Evolutionary conservation across 1,139 yeast species (phyloP).

Genomic region (Zygosaccharomyces sapae): DNA sequence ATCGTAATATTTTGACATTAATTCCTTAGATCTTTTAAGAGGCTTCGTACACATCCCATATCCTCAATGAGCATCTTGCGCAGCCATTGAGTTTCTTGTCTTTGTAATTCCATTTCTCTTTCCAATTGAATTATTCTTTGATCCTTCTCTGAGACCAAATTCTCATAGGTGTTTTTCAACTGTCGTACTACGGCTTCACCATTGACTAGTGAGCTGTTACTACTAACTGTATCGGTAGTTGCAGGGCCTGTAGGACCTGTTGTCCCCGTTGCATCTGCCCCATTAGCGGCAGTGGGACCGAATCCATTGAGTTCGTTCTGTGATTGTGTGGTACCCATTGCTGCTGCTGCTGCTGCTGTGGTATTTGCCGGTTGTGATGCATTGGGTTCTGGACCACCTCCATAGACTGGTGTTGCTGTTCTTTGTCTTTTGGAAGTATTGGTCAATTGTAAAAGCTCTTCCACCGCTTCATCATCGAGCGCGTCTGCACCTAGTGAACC

Average conservation of each 20-base stretch:
- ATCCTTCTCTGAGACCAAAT: slow-evolving; percentile 32
- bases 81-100: slow-evolving; percentile 35
- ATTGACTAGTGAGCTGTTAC: slow-evolving; percentile 8
- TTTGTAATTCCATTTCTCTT: slow-evolving; percentile 32
- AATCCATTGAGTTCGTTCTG: slow-evolving; percentile 5
- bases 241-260: slow-evolving; percentile 4
- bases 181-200: slow-evolving; percentile 21
- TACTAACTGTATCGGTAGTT: not conserved
- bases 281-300: slow-evolving; percentile 4
- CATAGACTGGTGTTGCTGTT: slow-evolving; percentile 15
- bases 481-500: slow-evolving; percentile 29
- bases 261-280: too few relatives aligned
- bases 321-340: slow-evolving; percentile 2
- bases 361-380: slow-evolving; percentile 1
- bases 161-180: slow-evolving; percentile 27
- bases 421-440: slow-evolving; percentile 22
- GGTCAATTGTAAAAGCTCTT: slow-evolving; percentile 31
- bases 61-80: slow-evolving; percentile 36
- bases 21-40: slow-evolving; percentile 26
- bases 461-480: slow-evolving; percentile 32
- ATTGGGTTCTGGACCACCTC: slow-evolving; percentile 1
- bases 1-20: too few relatives aligned
- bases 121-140: slow-evolving; percentile 31
- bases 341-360: slow-evolving; percentile 3
- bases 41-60: slow-evolving; percentile 35